These are phyloP conservation scores for Solanum hybrid DNA, from an alignment of 305 asterid genomes.

Conservation along the genomic window DNA sequence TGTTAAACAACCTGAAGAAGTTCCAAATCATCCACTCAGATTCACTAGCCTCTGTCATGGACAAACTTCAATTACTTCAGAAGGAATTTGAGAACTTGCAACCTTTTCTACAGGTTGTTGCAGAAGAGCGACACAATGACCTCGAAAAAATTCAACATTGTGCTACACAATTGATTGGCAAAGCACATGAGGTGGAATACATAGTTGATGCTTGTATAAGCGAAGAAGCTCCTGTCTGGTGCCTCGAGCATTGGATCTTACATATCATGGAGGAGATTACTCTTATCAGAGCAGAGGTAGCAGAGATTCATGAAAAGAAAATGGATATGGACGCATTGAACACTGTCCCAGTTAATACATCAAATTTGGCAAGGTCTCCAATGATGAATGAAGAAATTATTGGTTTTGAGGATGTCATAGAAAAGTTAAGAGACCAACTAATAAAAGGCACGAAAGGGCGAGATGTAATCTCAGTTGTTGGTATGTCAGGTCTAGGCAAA, in stretches of 20 bases:
- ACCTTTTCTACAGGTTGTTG: neutral
- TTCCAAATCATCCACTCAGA: neutral
- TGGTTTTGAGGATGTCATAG: neutral
- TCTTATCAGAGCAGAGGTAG: neutral
- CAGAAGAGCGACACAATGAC: neutral
- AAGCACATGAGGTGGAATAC: neutral
- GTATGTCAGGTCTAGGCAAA: conserved; percentile 4
- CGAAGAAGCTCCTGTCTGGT: neutral
- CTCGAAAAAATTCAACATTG: neutral
- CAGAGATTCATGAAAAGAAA: neutral
- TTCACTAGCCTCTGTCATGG: neutral
- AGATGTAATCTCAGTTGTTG: neutral
- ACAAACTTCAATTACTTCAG: neutral
- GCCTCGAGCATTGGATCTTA: neutral
- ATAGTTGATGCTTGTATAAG: neutral
- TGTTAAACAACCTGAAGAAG: too few relatives aligned
- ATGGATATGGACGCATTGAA: neutral
- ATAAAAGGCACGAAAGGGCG: neutral
- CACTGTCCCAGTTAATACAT: neutral
- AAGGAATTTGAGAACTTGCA: neutral
- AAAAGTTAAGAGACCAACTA: neutral
- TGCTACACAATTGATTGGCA: neutral
- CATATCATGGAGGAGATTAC: neutral
- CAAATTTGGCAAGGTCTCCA: neutral
- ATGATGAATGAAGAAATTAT: neutral